These are phyloP conservation scores for Trichoderma sp. DNA, from an alignment of 2,329 filamentous ascomycete species.

Conservation along the genomic window DNA sequence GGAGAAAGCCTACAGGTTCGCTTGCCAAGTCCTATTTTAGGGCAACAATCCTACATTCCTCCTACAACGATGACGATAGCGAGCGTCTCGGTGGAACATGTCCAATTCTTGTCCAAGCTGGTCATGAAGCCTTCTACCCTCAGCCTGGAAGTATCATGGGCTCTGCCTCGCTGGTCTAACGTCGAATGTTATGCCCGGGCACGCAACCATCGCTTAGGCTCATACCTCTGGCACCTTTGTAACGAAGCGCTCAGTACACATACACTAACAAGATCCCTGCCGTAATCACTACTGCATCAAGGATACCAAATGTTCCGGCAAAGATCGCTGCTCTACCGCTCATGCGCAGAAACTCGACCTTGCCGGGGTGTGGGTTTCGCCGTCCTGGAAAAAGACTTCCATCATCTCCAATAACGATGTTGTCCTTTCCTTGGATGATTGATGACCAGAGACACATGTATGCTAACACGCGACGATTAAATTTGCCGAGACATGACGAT, in stretches of 20 bases:
- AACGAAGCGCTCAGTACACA: background rate
- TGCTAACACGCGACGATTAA: background rate
- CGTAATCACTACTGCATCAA: background rate
- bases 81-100: no score
- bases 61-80: no score
- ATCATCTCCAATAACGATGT: background rate
- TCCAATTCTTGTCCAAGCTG: no score
- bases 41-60: no score
- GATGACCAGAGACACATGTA: background rate
- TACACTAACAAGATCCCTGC: background rate
- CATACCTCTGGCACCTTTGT: background rate
- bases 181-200: background rate
- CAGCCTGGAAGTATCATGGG: no score
- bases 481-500: background rate
- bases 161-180: no score
- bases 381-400: background rate
- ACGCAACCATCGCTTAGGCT: background rate
- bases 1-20: background rate
- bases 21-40: background rate
- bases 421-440: background rate
- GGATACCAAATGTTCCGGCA: background rate
- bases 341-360: background rate
- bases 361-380: background rate
- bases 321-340: background rate
- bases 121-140: no score